phyloP scores from a whole-genome alignment of 179 eudicot species.

The Corrigiola litoralis region DNA sequence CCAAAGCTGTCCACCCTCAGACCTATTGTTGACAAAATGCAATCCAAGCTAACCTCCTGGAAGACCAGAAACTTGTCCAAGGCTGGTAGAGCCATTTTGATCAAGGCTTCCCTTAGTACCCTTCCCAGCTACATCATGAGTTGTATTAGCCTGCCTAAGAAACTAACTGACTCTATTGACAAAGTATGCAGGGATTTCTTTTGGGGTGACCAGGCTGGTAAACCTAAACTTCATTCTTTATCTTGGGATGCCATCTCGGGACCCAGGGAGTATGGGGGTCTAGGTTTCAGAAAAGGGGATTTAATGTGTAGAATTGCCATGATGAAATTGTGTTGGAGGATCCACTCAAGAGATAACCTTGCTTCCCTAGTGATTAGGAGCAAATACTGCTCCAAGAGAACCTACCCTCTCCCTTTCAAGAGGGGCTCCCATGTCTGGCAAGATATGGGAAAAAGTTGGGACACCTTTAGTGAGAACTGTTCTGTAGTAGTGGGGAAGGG shows the following conservation, averaged over 20 bases:
- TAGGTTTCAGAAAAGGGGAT: too few species aligned
- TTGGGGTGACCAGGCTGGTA: too few species aligned
- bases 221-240: too few species aligned
- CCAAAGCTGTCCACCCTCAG: too few species aligned
- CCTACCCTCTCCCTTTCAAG: too few species aligned
- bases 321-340: too few species aligned
- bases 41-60: background rate
- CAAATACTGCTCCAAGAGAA: too few species aligned
- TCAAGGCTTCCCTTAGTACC: background rate
- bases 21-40: background rate
- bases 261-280: too few species aligned
- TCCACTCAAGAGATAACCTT: too few species aligned
- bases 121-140: background rate
- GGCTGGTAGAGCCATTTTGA: background rate
- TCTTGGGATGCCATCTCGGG: too few species aligned
- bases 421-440: background rate
- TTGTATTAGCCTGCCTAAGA: background rate
- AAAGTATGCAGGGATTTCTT: background rate
- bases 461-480: background rate
- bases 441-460: background rate
- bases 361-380: too few species aligned
- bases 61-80: background rate
- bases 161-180: background rate
- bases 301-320: too few species aligned
- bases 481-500: background rate